Percentiles rank a stretch among this genome's conserved stretches.
These are phyloP conservation scores for Cardamine chenopodiifolia DNA, from an alignment of 345 rosid genomes.

Conservation along the genomic window DNA sequence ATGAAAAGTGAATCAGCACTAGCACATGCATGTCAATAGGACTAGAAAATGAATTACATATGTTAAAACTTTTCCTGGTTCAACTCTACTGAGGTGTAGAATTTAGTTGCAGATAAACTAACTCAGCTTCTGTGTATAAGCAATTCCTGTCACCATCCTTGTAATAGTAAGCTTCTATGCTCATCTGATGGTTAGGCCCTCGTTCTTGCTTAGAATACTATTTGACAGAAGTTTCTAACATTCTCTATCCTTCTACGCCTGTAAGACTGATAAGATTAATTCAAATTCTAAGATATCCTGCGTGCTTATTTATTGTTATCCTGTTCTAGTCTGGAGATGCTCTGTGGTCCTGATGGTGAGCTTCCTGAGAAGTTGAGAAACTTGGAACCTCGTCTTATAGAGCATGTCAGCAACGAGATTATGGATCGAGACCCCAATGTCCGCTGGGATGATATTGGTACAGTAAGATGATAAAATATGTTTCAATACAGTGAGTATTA, in stretches of 20 bases:
- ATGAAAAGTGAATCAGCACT: too few relatives aligned
- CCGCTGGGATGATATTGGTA: conserved; percentile 98
- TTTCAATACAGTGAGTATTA: background rate
- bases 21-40: background rate
- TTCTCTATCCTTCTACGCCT: conserved; percentile 1
- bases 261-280: conserved; percentile 4
- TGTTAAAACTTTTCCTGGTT: conserved; percentile 6
- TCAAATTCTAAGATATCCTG: background rate
- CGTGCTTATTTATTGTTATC: conserved; percentile 4
- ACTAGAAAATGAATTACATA: background rate
- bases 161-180: background rate
- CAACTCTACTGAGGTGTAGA: background rate
- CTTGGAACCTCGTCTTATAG: conserved; percentile 94
- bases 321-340: conserved; percentile 75
- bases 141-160: background rate
- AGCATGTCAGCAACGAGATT: conserved; percentile 95
- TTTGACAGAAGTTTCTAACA: background rate
- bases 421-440: conserved; percentile 97
- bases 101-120: conserved; percentile 7
- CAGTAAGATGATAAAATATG: conserved; percentile 26
- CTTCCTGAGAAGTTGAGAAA: conserved; percentile 94
- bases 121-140: conserved; percentile 14
- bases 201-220: conserved; percentile 6
- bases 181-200: conserved; percentile 12
- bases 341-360: conserved; percentile 97